phyloP scores from a whole-genome alignment of 768 basidiomycete genomes.

The Lactarius hengduanensis region DNA sequence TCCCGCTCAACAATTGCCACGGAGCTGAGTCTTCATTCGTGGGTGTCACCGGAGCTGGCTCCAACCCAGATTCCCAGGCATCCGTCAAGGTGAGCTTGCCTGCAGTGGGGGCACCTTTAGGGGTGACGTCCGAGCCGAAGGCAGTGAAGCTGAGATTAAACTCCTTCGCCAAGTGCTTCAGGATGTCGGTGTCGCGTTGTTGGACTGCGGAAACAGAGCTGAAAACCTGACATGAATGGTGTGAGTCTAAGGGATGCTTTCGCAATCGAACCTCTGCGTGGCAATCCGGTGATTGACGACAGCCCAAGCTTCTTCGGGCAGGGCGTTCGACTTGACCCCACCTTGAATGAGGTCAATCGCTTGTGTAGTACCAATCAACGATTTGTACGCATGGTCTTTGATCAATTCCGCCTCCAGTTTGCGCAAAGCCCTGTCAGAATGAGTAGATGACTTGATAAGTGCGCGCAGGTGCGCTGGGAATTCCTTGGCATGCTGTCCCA shows the following conservation, averaged over 20 bases:
- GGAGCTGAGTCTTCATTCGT: slow-evolving; percentile 37
- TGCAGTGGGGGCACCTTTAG: slow-evolving; percentile 21
- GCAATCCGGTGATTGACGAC: slow-evolving; percentile 34
- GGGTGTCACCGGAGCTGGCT: slow-evolving; percentile 45
- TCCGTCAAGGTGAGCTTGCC: slow-evolving; percentile 37
- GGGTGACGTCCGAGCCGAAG: slow-evolving; percentile 38
- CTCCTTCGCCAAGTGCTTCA: slow-evolving; percentile 33
- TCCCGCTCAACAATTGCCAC: slow-evolving; percentile 43
- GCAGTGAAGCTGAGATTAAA: slow-evolving; percentile 44
- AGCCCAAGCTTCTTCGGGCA: slow-evolving; percentile 40
- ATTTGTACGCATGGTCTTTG: slow-evolving; percentile 29
- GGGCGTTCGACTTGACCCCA: slow-evolving; percentile 45
- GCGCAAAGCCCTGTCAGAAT: slow-evolving; percentile 30
- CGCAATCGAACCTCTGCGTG: slow-evolving; percentile 30
- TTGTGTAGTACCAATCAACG: slow-evolving; percentile 41
- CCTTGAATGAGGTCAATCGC: slow-evolving; percentile 46
- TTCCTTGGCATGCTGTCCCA: slow-evolving; percentile 42
- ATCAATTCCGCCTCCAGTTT: slow-evolving; percentile 36
- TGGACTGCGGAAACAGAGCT: slow-evolving; percentile 36
- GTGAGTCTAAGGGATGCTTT: slow-evolving; percentile 9
- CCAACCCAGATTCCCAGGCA: slow-evolving; percentile 36
- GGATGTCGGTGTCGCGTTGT: slow-evolving; percentile 33
- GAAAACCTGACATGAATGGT: slow-evolving; percentile 18
- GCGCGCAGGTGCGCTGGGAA: slow-evolving; percentile 35
- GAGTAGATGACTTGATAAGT: slow-evolving; percentile 31